Conservation (phyloP, 83 land plant genomes). For the Larix sibirica region DNA sequence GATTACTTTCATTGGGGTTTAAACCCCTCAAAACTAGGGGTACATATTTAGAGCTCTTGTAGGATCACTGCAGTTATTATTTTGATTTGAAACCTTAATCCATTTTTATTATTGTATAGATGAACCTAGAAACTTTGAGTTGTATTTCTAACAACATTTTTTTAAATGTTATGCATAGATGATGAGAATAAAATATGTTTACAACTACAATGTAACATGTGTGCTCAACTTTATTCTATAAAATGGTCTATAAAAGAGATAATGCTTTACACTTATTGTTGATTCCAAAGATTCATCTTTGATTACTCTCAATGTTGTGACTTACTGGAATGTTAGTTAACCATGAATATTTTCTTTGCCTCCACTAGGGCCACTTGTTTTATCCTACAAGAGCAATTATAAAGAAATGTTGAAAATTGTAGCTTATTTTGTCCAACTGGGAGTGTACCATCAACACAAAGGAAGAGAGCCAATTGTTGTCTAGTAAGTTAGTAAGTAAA, state of each 20-base stretch:
- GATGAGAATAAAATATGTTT: constrained; percentile 67
- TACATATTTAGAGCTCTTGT: too few species aligned
- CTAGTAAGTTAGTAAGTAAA: constrained; percentile 51
- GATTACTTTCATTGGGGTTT: too few species aligned
- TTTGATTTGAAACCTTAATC: too few species aligned
- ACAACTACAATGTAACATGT: constrained; percentile 55
- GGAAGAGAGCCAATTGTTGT: constrained; percentile 90
- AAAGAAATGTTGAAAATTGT: constrained; percentile 94
- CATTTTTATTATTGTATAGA: constrained; percentile 26
- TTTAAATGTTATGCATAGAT: constrained; percentile 20
- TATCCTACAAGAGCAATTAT: constrained; percentile 95
- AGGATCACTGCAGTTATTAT: too few species aligned
- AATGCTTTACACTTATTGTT: not conserved
- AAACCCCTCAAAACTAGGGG: too few species aligned
- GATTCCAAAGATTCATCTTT: not conserved
- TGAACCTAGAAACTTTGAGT: constrained; percentile 84
- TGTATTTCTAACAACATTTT: too few species aligned
- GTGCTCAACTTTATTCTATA: not conserved
- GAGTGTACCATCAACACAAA: constrained; percentile 90
- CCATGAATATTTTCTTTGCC: constrained; percentile 94
- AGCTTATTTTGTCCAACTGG: constrained; percentile 82
- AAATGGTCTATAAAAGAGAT: not conserved
- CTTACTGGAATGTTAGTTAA: constrained; percentile 82
- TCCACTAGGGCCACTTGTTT: constrained; percentile 94
- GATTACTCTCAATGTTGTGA: not conserved